Evolutionary conservation across 2,329 filamentous ascomycete species (phyloP), one percentile per base, ranked within the genome.

Genomic region (Ophiostoma novo-ulmi): DNA sequence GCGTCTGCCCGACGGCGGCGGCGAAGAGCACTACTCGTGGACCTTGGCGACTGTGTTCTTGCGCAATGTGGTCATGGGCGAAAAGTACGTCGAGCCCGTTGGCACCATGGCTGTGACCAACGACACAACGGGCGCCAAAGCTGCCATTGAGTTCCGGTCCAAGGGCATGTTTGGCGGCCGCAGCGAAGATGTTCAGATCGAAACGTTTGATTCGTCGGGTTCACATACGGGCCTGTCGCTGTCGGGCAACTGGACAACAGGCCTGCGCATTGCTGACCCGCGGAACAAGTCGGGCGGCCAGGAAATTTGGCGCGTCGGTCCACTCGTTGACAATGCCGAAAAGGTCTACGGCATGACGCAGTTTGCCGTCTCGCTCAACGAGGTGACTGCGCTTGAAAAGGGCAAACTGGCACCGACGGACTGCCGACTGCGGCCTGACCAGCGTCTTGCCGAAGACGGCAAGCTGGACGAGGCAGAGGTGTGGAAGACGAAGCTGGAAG

Each of bases 161-260:
- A 96, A 95, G 77, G 94, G 95, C 74, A 97, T 99, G 92, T 99
- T 98, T 81, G 94, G 94, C 41, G 95, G 95, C 17, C 89, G 95
- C 71, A 91, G 91, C 73, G 95, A 99, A 79, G 95, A 99, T 73
- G 91, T 98, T 11, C 84, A 86, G 48, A 90, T 94, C 7, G 89
- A 94, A 75, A 85, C 89, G 0, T 90, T 89, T 74, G 89, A 90
- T 71, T 80, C 85, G 0, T 84, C 90, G 70, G 93, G 92, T 58
- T 80, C 82, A 35, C 84, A 88, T 26, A 85, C 91, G 0, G 85
- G 91, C 0, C 82, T 90, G 13, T 88, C 91, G 20, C 82, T 98
- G 35, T 80, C 82, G 0, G 95, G 95, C 2, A 97, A 91, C 70
- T 99, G 95, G 95, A 97, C 94, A 0, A 83, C 84, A 2, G 85